Percentiles rank a stretch among this genome's conserved stretches.
phyloP scores from a whole-genome alignment of 2,329 filamentous ascomycete species.

The Clonostachys rosea region DNA sequence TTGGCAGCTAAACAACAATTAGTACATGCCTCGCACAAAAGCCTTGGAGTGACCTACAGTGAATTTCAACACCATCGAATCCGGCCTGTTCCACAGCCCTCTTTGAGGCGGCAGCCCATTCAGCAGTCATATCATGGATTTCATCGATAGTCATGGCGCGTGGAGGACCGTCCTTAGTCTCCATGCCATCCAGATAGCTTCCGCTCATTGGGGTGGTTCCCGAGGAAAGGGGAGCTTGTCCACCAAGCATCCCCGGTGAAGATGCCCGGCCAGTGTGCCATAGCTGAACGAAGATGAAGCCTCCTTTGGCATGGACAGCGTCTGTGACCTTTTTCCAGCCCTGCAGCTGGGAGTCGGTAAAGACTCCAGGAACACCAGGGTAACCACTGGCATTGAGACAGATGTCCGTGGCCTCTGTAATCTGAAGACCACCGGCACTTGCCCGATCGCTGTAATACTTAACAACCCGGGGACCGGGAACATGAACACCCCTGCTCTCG shows the following conservation, averaged over 20 bases:
- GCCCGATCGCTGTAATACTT: conserved; percentile 24
- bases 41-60: conserved; percentile 16
- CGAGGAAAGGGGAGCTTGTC: conserved; percentile 11
- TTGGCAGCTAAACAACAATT: conserved; percentile 8
- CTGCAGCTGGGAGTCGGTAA: conserved; percentile 17
- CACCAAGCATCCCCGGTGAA: conserved; percentile 14
- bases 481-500: conserved; percentile 22
- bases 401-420: conserved; percentile 22
- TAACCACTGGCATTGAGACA: conserved; percentile 18
- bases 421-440: conserved; percentile 19
- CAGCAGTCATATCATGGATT: conserved; percentile 57
- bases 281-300: conserved; percentile 53
- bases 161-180: conserved; percentile 33
- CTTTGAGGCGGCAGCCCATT: conserved; percentile 49
- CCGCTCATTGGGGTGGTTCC: conserved; percentile 33
- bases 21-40: background rate
- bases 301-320: conserved; percentile 18
- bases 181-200: conserved; percentile 31
- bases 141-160: conserved; percentile 60
- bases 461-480: conserved; percentile 18
- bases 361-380: conserved; percentile 19
- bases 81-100: conserved; percentile 55
- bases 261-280: conserved; percentile 56
- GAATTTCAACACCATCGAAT: conserved; percentile 65
- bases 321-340: conserved; percentile 17